These are phyloP conservation scores for Elsinoe arachidis DNA, from an alignment of 2,329 filamentous ascomycete genomes.

Conservation along the genomic window DNA sequence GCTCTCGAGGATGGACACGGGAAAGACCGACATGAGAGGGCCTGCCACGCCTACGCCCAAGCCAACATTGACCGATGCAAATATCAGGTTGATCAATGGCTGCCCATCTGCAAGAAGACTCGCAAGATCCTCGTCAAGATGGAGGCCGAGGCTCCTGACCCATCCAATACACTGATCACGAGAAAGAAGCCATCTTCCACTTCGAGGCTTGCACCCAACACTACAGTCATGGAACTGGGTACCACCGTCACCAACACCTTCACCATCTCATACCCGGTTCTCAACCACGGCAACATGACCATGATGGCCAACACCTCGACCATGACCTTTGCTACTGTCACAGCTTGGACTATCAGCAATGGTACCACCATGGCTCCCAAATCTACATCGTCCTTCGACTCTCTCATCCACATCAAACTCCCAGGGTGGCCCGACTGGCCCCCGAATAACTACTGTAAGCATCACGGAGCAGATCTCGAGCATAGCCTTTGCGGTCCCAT, in stretches of 20 bases:
- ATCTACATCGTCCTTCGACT: neutral
- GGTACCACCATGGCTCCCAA: neutral
- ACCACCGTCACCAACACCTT: neutral
- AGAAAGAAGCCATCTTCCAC: neutral
- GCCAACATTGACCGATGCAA: constrained; percentile 1
- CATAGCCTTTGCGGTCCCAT: neutral
- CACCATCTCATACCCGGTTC: neutral
- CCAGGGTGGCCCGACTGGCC: neutral
- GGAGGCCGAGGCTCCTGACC: neutral
- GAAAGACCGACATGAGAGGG: neutral
- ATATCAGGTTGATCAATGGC: neutral
- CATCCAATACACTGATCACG: neutral
- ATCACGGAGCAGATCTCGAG: neutral
- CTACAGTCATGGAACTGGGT: neutral
- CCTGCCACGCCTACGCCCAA: neutral
- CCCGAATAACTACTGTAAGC: neutral
- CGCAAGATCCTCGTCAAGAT: constrained; percentile 1
- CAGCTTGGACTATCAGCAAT: neutral
- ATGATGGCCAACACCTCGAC: neutral
- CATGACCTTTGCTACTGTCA: neutral
- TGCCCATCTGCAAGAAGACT: neutral
- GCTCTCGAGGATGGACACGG: neutral
- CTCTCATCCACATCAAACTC: neutral
- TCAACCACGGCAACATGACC: neutral
- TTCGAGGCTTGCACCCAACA: neutral